Base-by-base conservation (phyloP, 495 filamentous ascomycete species). In the Xeromyces bisporus region DNA sequence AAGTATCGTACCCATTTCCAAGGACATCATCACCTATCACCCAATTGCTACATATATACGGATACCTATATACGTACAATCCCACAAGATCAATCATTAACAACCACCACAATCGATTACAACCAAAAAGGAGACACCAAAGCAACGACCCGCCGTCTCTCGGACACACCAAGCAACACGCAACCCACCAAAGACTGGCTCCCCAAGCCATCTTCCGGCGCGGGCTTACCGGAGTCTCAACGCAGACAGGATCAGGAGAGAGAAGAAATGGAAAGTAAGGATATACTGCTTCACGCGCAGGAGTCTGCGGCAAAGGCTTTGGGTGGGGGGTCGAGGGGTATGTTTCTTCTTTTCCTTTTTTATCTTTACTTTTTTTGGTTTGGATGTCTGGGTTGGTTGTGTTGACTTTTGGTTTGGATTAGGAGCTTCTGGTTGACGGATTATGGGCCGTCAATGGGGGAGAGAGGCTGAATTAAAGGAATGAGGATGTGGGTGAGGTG, bases 281-380 rank as follows among this genome's bases (percentile, higher is more conserved):
- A 39, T 7, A 18, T 43, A n/a, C 13, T 44, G 33, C 35, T 39
- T 18, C 34, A 33, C 11, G 44, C 42, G 20, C 41, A 44, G 25
- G 47, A 50, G 24, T 36, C 33, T 8, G 48, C 47, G 7, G 42
- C 43, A 1, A 48, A 50, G 37, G 49, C 47, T 9, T 31, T 53
- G 11, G 49, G 47, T 1, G 46, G 48, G 13, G 39, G 43, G 7
- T 46, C 44, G n/a, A 38, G 37, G 16, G 47, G 47, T 44, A 6
- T 27, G 26, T 11, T 6, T 11, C n/a, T 27, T 11, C 14, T 15
- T 24, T 24, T 24, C 5, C 26, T n/a, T 15, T 27, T 27, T 21
- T 21, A 9, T 9, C 20, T 9, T 4, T 21, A 21, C 20, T 21
- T 4, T 21, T n/a, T n/a, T n/a, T n/a, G n/a, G n/a, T n/a, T n/a